Evolutionary conservation across 306 rosid genomes (phyloP).

Genomic region (Lathyrus tuberosus): DNA sequence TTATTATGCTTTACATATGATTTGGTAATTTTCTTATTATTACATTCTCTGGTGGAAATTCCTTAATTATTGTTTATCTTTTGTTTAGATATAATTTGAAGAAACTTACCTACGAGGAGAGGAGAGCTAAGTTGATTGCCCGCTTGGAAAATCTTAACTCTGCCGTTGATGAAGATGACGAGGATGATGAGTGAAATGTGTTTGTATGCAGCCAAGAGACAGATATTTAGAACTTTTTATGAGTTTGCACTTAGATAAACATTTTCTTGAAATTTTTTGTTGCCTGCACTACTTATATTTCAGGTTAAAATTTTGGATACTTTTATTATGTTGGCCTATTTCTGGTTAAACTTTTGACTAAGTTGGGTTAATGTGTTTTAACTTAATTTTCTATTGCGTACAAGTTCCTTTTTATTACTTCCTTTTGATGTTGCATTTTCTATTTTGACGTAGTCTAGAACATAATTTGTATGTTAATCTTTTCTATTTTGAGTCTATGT

Average conservation of each 20-base stretch:
- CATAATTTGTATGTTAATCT: too few species aligned
- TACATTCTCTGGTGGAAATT: neutral
- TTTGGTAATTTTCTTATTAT: neutral
- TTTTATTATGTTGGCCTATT: neutral
- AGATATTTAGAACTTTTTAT: slow-evolving; percentile 24
- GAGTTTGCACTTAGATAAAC: neutral
- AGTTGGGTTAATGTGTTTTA: slow-evolving; percentile 15
- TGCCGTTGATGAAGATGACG: slow-evolving; percentile 49
- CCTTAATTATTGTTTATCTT: neutral
- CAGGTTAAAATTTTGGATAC: slow-evolving; percentile 32
- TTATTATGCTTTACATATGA: neutral
- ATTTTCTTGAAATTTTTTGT: slow-evolving; percentile 22
- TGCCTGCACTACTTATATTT: slow-evolving; percentile 12
- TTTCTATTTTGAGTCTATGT: too few species aligned
- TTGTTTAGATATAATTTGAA: slow-evolving; percentile 55
- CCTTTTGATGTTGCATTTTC: neutral
- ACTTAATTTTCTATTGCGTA: neutral
- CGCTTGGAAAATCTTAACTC: slow-evolving; percentile 68
- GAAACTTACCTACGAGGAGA: slow-evolving; percentile 75
- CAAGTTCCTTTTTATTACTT: neutral
- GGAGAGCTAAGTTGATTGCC: slow-evolving; percentile 58
- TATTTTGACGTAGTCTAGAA: too few species aligned
- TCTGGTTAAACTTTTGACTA: slow-evolving; percentile 27
- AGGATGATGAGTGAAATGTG: slow-evolving; percentile 49
- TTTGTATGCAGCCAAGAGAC: neutral